These are phyloP conservation scores for Aspergillus phoenicis DNA, from an alignment of 2,329 filamentous ascomycete species.

Conservation along the genomic window DNA sequence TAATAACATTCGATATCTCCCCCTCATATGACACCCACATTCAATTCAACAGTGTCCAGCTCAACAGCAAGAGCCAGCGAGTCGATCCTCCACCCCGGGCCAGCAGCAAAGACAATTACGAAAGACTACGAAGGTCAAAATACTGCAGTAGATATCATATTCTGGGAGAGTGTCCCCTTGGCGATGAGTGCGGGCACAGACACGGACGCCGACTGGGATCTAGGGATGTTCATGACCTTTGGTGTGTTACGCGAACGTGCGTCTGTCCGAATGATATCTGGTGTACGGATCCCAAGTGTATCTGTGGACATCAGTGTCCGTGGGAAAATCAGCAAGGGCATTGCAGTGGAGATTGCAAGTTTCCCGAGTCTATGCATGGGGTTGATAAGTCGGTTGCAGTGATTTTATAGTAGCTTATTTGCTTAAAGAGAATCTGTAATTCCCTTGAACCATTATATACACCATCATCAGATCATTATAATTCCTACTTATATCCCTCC, in stretches of 20 bases:
- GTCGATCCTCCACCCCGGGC: not conserved
- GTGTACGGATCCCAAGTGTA: constrained; percentile 33
- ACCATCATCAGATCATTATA: too few relatives aligned
- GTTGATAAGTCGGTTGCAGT: constrained; percentile 19
- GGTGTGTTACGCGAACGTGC: constrained; percentile 33
- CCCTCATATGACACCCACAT: not conserved
- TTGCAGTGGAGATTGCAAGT: constrained; percentile 24
- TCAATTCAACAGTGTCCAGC: not conserved
- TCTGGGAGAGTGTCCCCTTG: constrained; percentile 25
- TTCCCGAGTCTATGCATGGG: constrained; percentile 23
- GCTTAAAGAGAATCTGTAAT: too few relatives aligned
- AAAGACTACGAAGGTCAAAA: constrained; percentile 17
- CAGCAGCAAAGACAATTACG: not conserved
- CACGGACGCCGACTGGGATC: constrained; percentile 28
- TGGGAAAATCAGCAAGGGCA: constrained; percentile 14
- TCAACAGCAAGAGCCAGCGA: constrained; percentile 1
- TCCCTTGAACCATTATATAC: too few relatives aligned
- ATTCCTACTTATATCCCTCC: not conserved
- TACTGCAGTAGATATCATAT: constrained; percentile 41
- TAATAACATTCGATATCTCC: constrained; percentile 1
- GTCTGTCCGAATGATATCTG: constrained; percentile 30
- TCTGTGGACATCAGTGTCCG: constrained; percentile 33
- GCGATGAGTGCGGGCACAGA: constrained; percentile 27
- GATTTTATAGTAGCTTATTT: not conserved
- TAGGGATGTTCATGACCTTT: constrained; percentile 30